These are phyloP conservation scores for Colletotrichum brevisporum DNA, from an alignment of 2,329 filamentous ascomycete genomes.

Conservation along the genomic window DNA sequence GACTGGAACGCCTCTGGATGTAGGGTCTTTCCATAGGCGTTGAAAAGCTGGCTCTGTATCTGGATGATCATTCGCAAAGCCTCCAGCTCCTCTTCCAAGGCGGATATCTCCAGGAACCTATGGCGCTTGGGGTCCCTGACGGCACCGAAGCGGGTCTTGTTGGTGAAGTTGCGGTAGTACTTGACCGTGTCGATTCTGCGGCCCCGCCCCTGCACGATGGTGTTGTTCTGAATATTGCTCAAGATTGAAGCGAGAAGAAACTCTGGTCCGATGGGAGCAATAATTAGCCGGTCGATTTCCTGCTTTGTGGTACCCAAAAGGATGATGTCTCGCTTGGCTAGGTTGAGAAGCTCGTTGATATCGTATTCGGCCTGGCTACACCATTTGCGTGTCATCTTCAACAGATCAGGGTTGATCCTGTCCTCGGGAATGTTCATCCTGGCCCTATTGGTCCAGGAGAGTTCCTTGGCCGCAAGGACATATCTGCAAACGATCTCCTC, in stretches of 20 bases:
- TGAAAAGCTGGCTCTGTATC: conserved; percentile 25
- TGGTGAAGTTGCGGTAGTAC: conserved; percentile 25
- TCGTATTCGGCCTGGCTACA: not conserved
- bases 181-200: conserved; percentile 25
- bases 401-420: not conserved
- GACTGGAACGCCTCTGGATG: conserved; percentile 6
- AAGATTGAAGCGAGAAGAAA: conserved; percentile 29
- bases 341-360: not conserved
- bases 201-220: not conserved
- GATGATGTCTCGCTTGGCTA: not conserved
- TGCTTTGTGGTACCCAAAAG: not conserved
- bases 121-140: conserved; percentile 36
- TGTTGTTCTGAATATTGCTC: conserved; percentile 30
- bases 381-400: not conserved
- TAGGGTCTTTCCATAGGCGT: conserved; percentile 9
- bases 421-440: not conserved
- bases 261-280: conserved; percentile 28
- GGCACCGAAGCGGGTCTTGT: conserved; percentile 35
- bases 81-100: conserved; percentile 42
- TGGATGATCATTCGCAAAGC: conserved; percentile 32
- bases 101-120: conserved; percentile 42
- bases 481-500: not conserved
- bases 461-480: not conserved
- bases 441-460: not conserved
- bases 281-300: not conserved